Evolutionary conservation across 257 asterid species (phyloP), one percentile per base, ranked within the genome.

Genomic region (Nyctanthes arbortristis): DNA sequence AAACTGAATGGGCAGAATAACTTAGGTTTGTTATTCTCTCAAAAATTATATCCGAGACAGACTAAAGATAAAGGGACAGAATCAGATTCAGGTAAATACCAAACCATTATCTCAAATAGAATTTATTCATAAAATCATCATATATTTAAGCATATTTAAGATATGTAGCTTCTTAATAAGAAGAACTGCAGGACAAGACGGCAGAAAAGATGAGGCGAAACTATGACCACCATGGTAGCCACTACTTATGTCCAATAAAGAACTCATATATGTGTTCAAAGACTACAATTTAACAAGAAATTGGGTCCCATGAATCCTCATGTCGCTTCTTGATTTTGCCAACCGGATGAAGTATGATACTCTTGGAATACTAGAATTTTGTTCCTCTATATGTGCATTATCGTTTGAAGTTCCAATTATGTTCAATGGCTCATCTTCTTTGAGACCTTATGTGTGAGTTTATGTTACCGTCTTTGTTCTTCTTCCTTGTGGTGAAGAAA

Each of bases 171-270:
- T n/a, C n/a, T n/a, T 57, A 35, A 1, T 65, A n/a, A n/a, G n/a
- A 14, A 45, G 13, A 28, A 59, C n/a, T 32, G 37, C 59, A 35
- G 8, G 16, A 14, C 43, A 52, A 49, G 36, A 49, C 27, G 35
- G n/a, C 49, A 4, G 11, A 24, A 63, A 75, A 29, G 65, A 84
- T 80, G 89, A 60, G 55, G 0, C 64, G 76, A 63, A 52, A 61
- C 58, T 68, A 61, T 13, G 64, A 71, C 22, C 72, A 66, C 65
- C 33, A 65, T 3, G n/a, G 59, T 11, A 66, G 20, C 31, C 45
- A 66, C 61, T 64, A 77, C 7, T 45, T n/a, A n/a, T n/a, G n/a
- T n/a, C n/a, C n/a, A n/a, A n/a, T n/a, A n/a, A n/a, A n/a, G n/a
- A n/a, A n/a, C n/a, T n/a, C n/a, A n/a, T n/a, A n/a, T n/a, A n/a